Evolutionary conservation across 2,329 filamentous ascomycete genomes (phyloP).

Genomic region (Fusarium solani-melongenae): DNA sequence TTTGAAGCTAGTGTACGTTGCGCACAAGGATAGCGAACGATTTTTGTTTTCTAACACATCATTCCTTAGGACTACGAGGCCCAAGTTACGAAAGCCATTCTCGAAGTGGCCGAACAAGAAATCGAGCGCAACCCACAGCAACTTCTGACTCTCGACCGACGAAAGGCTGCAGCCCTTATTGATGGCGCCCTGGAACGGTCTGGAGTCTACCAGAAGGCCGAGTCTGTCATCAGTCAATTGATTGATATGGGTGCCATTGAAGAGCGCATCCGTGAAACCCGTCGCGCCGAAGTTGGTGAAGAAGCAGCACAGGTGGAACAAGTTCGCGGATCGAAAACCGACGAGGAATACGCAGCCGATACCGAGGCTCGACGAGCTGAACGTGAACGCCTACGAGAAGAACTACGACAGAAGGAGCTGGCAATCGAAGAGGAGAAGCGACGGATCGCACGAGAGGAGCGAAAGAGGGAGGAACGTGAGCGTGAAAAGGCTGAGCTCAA

Average conservation of each 20-base stretch:
- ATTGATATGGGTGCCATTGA: conserved; percentile 78
- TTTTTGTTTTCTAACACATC: background rate
- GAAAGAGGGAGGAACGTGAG: conserved; percentile 61
- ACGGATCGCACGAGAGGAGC: conserved; percentile 67
- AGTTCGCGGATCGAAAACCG: conserved; percentile 74
- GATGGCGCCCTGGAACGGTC: conserved; percentile 82
- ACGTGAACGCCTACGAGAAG: conserved; percentile 70
- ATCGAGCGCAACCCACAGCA: conserved; percentile 78
- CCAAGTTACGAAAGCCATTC: conserved; percentile 72
- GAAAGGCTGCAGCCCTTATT: conserved; percentile 79
- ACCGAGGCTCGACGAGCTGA: conserved; percentile 69
- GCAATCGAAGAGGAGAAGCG: conserved; percentile 72
- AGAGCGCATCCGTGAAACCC: conserved; percentile 74
- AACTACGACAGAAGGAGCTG: conserved; percentile 67
- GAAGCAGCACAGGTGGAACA: conserved; percentile 75
- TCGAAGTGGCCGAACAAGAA: conserved; percentile 77
- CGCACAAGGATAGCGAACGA: conserved; percentile 33
- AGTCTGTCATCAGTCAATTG: conserved; percentile 73
- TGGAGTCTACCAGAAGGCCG: conserved; percentile 78
- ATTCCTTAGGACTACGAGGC: conserved; percentile 72
- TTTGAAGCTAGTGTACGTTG: conserved; percentile 74
- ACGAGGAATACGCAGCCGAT: conserved; percentile 78
- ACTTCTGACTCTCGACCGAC: conserved; percentile 77
- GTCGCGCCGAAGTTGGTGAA: conserved; percentile 74
- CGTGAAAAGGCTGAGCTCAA: conserved; percentile 62